Conservation (phyloP, 2,329 filamentous ascomycete genomes). For the Trichoderma sp. region DNA sequence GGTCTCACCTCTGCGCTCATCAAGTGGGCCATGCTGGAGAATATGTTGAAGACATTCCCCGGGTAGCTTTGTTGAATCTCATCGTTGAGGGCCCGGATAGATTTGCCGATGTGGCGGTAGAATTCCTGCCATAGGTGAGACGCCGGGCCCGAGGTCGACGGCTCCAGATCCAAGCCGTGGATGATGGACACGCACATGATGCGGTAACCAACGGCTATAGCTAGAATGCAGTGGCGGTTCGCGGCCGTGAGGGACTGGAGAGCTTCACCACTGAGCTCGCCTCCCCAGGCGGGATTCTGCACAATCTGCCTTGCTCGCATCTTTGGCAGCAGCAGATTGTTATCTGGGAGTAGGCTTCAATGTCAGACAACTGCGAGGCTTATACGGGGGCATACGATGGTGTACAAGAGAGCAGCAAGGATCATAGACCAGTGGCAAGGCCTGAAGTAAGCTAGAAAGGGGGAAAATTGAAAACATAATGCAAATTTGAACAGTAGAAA, state of each 20-base stretch:
- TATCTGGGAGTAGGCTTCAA: background rate
- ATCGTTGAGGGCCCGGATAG: constrained; percentile 9
- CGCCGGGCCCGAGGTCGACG: background rate
- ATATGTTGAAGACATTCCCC: constrained; percentile 3
- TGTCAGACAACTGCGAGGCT: background rate
- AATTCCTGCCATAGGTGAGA: constrained; percentile 13
- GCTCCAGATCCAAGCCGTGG: constrained; percentile 2
- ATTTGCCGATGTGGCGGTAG: constrained; percentile 10
- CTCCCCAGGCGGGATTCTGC: background rate
- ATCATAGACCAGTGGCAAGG: background rate
- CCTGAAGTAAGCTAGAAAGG: background rate
- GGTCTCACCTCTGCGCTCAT: constrained; percentile 15
- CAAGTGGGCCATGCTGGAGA: constrained; percentile 18
- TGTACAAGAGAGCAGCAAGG: background rate
- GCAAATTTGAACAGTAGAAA: background rate
- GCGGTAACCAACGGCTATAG: constrained; percentile 17
- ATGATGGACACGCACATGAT: constrained; percentile 15
- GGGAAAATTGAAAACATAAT: background rate
- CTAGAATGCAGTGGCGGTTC: constrained; percentile 11
- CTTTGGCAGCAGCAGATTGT: constrained; percentile 3
- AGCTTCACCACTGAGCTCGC: background rate
- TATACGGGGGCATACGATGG: background rate
- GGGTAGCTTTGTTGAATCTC: constrained; percentile 5
- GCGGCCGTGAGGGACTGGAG: constrained; percentile 5
- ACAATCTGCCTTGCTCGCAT: constrained; percentile 8